Conservation (phyloP, 176 grass and related monocot genomes). For the Ensete ventricosum region DNA sequence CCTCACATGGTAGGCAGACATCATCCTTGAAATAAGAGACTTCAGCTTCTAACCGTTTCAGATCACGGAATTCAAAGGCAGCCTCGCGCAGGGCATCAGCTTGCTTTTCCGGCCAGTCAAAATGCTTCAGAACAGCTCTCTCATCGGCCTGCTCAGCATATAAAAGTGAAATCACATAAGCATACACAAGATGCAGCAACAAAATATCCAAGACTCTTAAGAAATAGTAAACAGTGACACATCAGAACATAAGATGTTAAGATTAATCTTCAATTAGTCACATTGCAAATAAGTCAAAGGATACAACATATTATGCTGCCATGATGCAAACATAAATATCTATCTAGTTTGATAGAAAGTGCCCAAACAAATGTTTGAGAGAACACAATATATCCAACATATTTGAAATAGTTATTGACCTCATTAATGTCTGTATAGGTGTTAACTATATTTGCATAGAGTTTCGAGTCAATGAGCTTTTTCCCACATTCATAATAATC, state of each 20-base stretch:
- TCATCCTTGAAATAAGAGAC: conserved; percentile 22
- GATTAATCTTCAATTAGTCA: too few relatives aligned
- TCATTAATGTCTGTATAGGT: too few relatives aligned
- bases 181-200: background rate
- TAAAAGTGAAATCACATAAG: background rate
- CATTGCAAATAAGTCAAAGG: background rate
- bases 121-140: conserved; percentile 53
- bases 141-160: conserved; percentile 36
- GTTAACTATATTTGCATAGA: too few relatives aligned
- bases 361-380: too few relatives aligned
- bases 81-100: conserved; percentile 43
- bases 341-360: background rate
- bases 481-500: too few relatives aligned
- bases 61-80: conserved; percentile 41
- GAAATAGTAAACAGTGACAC: too few relatives aligned
- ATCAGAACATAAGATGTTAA: too few relatives aligned
- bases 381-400: too few relatives aligned
- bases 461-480: too few relatives aligned
- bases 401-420: too few relatives aligned
- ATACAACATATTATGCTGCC: background rate
- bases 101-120: conserved; percentile 60
- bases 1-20: conserved; percentile 23
- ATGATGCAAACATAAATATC: background rate
- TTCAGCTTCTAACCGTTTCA: conserved; percentile 27
- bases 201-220: too few relatives aligned